Base-by-base conservation (phyloP, 129 eudicot species). In the Flaveria linearis region DNA sequence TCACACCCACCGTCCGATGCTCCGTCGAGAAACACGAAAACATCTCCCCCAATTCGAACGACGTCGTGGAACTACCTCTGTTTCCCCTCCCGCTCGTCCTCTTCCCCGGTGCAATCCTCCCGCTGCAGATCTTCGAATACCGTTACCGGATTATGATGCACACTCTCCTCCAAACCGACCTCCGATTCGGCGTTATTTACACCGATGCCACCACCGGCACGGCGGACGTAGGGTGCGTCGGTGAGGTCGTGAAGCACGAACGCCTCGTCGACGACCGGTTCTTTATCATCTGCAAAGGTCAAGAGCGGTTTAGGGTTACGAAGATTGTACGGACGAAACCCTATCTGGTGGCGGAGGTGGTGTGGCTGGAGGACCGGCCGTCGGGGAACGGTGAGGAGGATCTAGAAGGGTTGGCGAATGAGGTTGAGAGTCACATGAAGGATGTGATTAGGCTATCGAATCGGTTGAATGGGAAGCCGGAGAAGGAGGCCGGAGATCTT, bases 111-210 rank as follows among this genome's bases (percentile, higher is more conserved):
- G 96, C 96, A 0, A 85, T 88, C 69, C 91, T 92, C 56, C 98
- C 98, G 0, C 66, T 92, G 11, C 96, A 92, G 66, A 92, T 92
- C 82, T 92, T 90, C 84, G 98, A 92, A 36, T 90, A 86, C 68
- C 91, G 96, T 1, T 92, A 92, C 87, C 93, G 98, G 3, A 92
- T 92, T 33, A 92, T 92, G 97, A 89, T 92, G 97, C 96, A 92
- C 84, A 92, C 97, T 7, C 91, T 92, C 62, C 88, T 92, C 71
- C 90, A 92, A 12, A 82, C 96, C 66, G 97, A 92, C 83, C 91
- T 92, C 62, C 96, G 98, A 0, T 92, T 92, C 82, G 98, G 98
- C 77, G 93, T 90, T 9, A 84, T 92, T 33, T 92, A 87, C 89
- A 57, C 93, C 77, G 96, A 90, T 72, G 65, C 93, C 68, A 45